Base-by-base conservation (phyloP, 306 rosid species). In the Prunus davidiana region DNA sequence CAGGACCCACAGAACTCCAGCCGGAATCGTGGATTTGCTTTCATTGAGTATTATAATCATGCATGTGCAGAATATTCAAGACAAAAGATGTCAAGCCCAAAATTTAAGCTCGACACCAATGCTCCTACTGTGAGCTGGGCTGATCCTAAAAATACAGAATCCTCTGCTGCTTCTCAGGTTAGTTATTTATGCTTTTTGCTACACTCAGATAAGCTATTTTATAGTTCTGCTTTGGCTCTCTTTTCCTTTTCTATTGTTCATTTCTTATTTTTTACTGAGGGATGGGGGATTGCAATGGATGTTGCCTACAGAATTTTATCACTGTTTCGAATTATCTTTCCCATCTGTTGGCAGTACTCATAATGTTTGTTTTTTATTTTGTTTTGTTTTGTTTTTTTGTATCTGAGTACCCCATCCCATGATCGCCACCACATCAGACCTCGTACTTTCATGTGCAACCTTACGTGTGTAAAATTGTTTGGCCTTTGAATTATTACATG, bases 81-180 rank as follows among this genome's bases (percentile, higher is more conserved):
- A 76, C 86, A 84, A 82, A 87, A 84, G 61, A 91, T 91, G 97
- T 86, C 91, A 8, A 71, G 73, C 80, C 81, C 92, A n/a, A 80
- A 86, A n/a, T 91, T 88, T 72, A 88, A 86, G 82, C 92, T 91
- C 8, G 89, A 82, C 55, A 71, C 18, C 61, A 91, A 80, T 82
- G 82, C 87, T 65, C 94, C 94, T 78, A 89, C 89, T 12, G 91
- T 89, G 70, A 85, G 87, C 67, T 91, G 97, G 97, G 91, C 91
- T 67, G 91, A 91, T 79, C 92, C 92, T 61, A 89, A 75, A 78
- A 89, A 86, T 86, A 46, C 86, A 27, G 97, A 87, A 54, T 87
- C 91, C 57, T 79, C 90, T 52, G 78, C 89, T 66, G 72, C 84
- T 28, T 80, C 88, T 61, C 97, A 89, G 91, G 94, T 91, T 32